A percentile compares a stretch with the other conserved stretches of the same genome.
Evolutionary conservation across 371 early-diverging fungal genomes (phyloP).

Genomic region (Vairimorpha apis): DNA sequence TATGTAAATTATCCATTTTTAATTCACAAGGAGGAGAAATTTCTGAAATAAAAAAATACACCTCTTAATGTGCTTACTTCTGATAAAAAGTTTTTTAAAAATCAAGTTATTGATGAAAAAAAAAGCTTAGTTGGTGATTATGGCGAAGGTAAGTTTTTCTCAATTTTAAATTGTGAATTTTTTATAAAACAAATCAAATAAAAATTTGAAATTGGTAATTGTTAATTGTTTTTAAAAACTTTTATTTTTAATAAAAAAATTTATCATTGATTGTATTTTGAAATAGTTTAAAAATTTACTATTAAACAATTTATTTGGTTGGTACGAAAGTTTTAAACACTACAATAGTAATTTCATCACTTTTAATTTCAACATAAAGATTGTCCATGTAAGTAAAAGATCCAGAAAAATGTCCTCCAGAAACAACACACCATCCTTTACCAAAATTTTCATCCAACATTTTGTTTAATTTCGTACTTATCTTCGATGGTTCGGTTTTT

Average conservation of each 20-base stretch:
- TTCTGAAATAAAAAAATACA: background rate
- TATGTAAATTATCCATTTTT: background rate
- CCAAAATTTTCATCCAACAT: slow-evolving; percentile 55
- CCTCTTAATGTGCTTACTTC: slow-evolving; percentile 1
- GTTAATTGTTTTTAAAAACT: background rate
- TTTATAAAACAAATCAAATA: background rate
- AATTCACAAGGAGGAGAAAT: background rate
- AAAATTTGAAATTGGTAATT: background rate
- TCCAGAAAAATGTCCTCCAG: slow-evolving; percentile 58
- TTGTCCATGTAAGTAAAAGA: slow-evolving; percentile 48
- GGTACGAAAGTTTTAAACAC: slow-evolving; percentile 27
- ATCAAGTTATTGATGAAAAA: slow-evolving; percentile 7
- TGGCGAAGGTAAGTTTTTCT: background rate
- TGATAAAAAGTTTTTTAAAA: background rate
- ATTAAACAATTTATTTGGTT: background rate
- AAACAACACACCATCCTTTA: slow-evolving; percentile 62
- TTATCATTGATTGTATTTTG: background rate
- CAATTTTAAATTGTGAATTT: slow-evolving; percentile 2
- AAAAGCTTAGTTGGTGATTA: background rate
- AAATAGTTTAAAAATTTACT: background rate
- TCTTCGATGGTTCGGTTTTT: slow-evolving; percentile 16
- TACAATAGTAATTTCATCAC: slow-evolving; percentile 8
- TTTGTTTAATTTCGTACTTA: slow-evolving; percentile 39
- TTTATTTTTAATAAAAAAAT: background rate
- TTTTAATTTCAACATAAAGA: slow-evolving; percentile 26